These are phyloP conservation scores for Suillus luteus DNA, from an alignment of 768 basidiomycete species.

Conservation along the genomic window DNA sequence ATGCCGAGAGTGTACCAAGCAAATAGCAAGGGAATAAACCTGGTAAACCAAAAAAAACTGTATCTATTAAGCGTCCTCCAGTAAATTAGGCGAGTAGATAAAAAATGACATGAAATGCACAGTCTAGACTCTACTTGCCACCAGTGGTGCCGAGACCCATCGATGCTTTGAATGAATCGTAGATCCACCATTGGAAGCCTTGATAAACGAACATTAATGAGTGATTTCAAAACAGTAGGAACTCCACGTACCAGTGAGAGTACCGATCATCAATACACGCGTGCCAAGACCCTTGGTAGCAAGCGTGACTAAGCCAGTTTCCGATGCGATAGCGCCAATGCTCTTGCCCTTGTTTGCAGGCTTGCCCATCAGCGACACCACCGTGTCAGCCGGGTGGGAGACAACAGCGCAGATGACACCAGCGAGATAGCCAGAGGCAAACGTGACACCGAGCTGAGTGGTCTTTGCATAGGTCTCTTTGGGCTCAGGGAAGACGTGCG, in stretches of 20 bases:
- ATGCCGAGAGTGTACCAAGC: neutral
- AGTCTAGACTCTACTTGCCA: slow-evolving; percentile 79
- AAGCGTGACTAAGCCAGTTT: slow-evolving; percentile 64
- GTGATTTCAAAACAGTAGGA: neutral
- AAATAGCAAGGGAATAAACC: slow-evolving; percentile 9
- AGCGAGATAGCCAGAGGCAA: slow-evolving; percentile 90
- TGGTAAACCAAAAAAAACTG: neutral
- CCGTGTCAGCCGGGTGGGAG: slow-evolving; percentile 93
- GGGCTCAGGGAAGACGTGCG: slow-evolving; percentile 78
- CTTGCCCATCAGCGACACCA: slow-evolving; percentile 95
- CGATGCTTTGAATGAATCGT: slow-evolving; percentile 80
- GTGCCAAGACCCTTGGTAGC: slow-evolving; percentile 88
- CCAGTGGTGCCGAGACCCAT: slow-evolving; percentile 89
- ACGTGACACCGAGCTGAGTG: slow-evolving; percentile 88
- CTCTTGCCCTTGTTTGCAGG: slow-evolving; percentile 80
- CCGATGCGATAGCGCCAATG: slow-evolving; percentile 66
- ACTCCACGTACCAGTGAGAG: slow-evolving; percentile 41
- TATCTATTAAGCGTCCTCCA: slow-evolving; percentile 20
- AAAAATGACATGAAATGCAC: neutral
- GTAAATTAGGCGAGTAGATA: neutral
- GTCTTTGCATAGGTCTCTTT: slow-evolving; percentile 78
- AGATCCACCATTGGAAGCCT: slow-evolving; percentile 96
- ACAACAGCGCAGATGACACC: slow-evolving; percentile 96
- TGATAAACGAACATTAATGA: slow-evolving; percentile 19
- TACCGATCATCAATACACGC: slow-evolving; percentile 83